Conservation (phyloP, 768 basidiomycete genomes). For the Termitomyces sp. region DNA sequence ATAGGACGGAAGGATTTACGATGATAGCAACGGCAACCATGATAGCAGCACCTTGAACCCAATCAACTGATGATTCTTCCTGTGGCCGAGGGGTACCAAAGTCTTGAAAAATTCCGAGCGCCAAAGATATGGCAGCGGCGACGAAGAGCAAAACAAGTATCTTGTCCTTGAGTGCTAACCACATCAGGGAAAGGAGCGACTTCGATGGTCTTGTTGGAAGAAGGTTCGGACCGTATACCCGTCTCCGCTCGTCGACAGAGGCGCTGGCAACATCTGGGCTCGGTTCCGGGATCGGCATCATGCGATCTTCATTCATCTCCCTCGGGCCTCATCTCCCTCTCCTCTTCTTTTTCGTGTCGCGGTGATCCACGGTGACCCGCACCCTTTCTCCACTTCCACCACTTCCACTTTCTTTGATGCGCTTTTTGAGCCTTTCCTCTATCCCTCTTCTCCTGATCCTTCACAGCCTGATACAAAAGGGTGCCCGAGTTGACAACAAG, state of each 20-base stretch:
- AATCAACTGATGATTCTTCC: slow-evolving; percentile 80
- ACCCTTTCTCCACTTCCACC: slow-evolving; percentile 16
- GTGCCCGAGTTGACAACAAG: slow-evolving; percentile 11
- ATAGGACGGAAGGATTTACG: slow-evolving; percentile 33
- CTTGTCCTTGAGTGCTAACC: slow-evolving; percentile 85
- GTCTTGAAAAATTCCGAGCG: slow-evolving; percentile 91
- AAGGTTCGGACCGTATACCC: slow-evolving; percentile 73
- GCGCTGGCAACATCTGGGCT: slow-evolving; percentile 29
- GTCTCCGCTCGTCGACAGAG: slow-evolving; percentile 55
- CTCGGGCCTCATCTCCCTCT: neutral
- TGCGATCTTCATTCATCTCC: slow-evolving; percentile 27
- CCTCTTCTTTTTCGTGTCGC: slow-evolving; percentile 23
- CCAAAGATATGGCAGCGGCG: slow-evolving; percentile 89
- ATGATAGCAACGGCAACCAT: slow-evolving; percentile 74
- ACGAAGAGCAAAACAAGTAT: slow-evolving; percentile 86
- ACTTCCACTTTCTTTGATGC: slow-evolving; percentile 19
- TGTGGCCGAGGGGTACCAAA: slow-evolving; percentile 64
- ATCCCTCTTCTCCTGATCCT: slow-evolving; percentile 24
- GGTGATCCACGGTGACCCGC: slow-evolving; percentile 21
- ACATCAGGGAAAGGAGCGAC: slow-evolving; percentile 73
- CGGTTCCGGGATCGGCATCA: slow-evolving; percentile 27
- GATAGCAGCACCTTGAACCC: slow-evolving; percentile 92
- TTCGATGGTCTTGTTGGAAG: slow-evolving; percentile 68
- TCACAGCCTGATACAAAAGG: slow-evolving; percentile 9
- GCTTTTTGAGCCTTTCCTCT: slow-evolving; percentile 10